Conservation (phyloP, 2,329 filamentous ascomycete genomes). For the Colletotrichum chrysophilum region DNA sequence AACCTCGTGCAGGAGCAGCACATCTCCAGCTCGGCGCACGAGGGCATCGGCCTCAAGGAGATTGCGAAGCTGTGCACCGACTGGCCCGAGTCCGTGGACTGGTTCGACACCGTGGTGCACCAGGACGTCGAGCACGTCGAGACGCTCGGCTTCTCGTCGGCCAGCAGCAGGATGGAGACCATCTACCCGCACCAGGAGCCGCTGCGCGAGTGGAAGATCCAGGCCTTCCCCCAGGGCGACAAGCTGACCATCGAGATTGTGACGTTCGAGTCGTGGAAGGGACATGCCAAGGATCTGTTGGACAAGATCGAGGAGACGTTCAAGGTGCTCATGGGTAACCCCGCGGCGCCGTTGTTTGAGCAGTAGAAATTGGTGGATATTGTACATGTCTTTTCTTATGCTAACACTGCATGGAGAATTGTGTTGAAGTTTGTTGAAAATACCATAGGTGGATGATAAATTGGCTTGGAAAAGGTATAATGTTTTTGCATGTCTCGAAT, state of each 20-base stretch:
- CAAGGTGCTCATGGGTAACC: conserved; percentile 41
- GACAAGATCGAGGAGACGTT: conserved; percentile 51
- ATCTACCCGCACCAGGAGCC: conserved; percentile 64
- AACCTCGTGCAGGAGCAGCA: conserved; percentile 61
- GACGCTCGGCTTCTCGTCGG: conserved; percentile 45
- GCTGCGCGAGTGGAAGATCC: conserved; percentile 63
- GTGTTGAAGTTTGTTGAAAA: background rate
- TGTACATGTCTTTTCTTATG: background rate
- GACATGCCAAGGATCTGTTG: conserved; percentile 55
- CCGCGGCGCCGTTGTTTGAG: conserved; percentile 34
- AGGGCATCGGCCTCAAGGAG: conserved; percentile 59
- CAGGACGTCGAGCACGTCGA: conserved; percentile 69
- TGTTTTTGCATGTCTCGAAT: background rate
- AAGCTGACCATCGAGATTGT: conserved; percentile 63
- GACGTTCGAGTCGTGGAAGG: conserved; percentile 61
- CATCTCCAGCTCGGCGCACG: conserved; percentile 59
- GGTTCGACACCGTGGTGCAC: conserved; percentile 63
- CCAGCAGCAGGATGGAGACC: conserved; percentile 55
- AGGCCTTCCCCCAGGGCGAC: conserved; percentile 62
- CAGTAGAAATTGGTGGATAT: background rate
- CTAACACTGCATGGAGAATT: background rate
- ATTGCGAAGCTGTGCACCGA: conserved; percentile 53
- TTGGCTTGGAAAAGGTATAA: background rate
- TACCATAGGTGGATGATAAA: background rate
- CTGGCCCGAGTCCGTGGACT: conserved; percentile 44